Conservation (phyloP, 1,139 yeast genomes). For the Saccharomyces pastorianus region DNA sequence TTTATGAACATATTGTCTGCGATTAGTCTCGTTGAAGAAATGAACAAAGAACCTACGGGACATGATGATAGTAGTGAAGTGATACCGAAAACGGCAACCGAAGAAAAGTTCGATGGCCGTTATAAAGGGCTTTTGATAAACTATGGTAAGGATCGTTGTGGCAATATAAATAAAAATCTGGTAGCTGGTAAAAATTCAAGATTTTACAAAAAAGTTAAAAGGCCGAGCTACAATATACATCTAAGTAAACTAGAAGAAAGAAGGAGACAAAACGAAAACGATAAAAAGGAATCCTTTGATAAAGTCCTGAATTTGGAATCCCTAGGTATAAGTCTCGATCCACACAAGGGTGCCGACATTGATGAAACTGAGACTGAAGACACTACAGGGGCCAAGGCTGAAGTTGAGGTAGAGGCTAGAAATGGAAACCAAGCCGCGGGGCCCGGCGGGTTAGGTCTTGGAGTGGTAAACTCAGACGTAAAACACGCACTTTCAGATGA, state of each 20-base stretch:
- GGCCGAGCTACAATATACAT: slow-evolving; percentile 23
- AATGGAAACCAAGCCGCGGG: slow-evolving; percentile 3
- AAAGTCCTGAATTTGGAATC: slow-evolving; percentile 17
- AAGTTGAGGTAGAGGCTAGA: slow-evolving; percentile 15
- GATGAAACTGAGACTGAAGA: neutral
- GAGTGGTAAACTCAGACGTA: neutral
- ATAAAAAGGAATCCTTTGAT: slow-evolving; percentile 8
- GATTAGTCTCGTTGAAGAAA: slow-evolving; percentile 64
- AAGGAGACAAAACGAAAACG: slow-evolving; percentile 21
- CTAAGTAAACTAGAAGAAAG: slow-evolving; percentile 25
- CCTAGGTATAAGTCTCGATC: slow-evolving; percentile 21
- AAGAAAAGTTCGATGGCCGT: slow-evolving; percentile 36
- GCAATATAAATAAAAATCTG: slow-evolving; percentile 43
- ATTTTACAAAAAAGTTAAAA: slow-evolving; percentile 39
- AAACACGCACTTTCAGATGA: slow-evolving; percentile 4
- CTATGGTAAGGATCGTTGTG: slow-evolving; percentile 80
- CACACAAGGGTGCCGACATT: neutral
- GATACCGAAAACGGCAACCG: slow-evolving; percentile 26
- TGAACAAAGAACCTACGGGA: slow-evolving; percentile 20
- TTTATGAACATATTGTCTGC: slow-evolving; percentile 74
- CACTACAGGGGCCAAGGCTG: slow-evolving; percentile 19
- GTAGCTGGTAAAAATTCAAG: slow-evolving; percentile 27
- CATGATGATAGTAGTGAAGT: slow-evolving; percentile 15
- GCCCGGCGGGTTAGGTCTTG: slow-evolving; percentile 2
- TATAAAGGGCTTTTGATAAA: slow-evolving; percentile 54